Base-by-base conservation (phyloP, 306 rosid species). In the Trichosanthes cucumerina region DNA sequence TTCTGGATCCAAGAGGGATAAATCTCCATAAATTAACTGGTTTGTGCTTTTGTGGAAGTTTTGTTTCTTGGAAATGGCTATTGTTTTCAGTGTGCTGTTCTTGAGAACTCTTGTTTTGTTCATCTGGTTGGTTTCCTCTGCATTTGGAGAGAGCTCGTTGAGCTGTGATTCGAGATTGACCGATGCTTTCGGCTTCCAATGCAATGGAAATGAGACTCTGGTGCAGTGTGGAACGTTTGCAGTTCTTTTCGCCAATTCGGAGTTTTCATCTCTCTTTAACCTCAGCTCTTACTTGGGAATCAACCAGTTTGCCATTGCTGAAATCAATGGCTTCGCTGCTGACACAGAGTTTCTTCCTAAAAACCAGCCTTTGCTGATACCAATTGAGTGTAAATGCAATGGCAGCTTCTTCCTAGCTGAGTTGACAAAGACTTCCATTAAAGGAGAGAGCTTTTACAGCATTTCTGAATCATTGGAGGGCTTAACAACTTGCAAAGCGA, bases 401-500 rank as follows among this genome's bases (percentile, higher is more conserved):
- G 81, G 76, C 36, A 87, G 91, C 10, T 71, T 84, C 80, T 94
- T 82, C 64, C 72, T 31, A 23, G 93, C 95, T 50, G 89, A 84
- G 9, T 36, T 91, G 14, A 87, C 86, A 9, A 95, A 85, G 81
- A 89, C 79, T 6, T 43, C 86, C 63, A 78, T 80, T 39, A 82
- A 86, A 72, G 97, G 97, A 0, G 97, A 92, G 86, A 92, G 84
- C 83, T 89, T 95, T 71, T 79, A 80, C 77, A 87, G 34, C 73
- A 92, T 92, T 83, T 85, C 90, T 79, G 73, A 87, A 46, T 85
- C 98, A 15, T 77, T 95, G 10, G 93, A 87, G 72, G 98, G 97
- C 77, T 86, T 92, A 79, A 91, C 97, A 38, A 83, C 89, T 26
- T 91, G 89, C 85, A 87, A 84, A 86, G 93, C 89, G 31, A 89